These are phyloP conservation scores for Blumeriella jaapii DNA, from an alignment of 2,329 filamentous ascomycete genomes.

Conservation along the genomic window DNA sequence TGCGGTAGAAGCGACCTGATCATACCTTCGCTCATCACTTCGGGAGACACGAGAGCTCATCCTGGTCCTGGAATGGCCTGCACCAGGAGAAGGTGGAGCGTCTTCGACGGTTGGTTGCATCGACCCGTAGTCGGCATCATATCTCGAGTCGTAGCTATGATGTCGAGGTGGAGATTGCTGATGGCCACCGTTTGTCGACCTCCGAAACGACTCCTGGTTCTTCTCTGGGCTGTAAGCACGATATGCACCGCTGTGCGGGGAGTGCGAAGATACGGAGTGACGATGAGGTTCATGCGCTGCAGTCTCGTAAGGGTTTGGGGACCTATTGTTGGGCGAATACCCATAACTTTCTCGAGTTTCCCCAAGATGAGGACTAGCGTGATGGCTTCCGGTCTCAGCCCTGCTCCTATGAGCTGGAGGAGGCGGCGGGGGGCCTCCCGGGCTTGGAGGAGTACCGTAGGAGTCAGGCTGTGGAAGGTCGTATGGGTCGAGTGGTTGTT, in stretches of 20 bases:
- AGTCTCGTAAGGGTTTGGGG: slow-evolving; percentile 14
- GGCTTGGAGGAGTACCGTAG: slow-evolving; percentile 24
- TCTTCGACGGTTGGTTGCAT: slow-evolving; percentile 38
- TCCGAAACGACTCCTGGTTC: slow-evolving; percentile 19
- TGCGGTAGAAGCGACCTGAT: slow-evolving; percentile 23
- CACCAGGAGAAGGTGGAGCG: slow-evolving; percentile 25
- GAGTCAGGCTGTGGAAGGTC: slow-evolving; percentile 22
- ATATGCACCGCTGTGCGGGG: slow-evolving; percentile 20
- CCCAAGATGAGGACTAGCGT: slow-evolving; percentile 18
- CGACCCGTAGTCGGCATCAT: slow-evolving; percentile 30
- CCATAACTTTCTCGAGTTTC: slow-evolving; percentile 18
- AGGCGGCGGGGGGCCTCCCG: slow-evolving; percentile 26
- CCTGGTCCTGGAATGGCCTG: slow-evolving; percentile 12
- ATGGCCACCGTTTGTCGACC: slow-evolving; percentile 15
- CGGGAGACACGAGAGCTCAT: slow-evolving; percentile 14
- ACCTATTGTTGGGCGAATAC: slow-evolving; percentile 12
- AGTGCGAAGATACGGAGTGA: slow-evolving; percentile 19
- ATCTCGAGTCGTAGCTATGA: slow-evolving; percentile 27
- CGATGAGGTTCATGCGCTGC: slow-evolving; percentile 17
- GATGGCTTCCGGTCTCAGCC: slow-evolving; percentile 15
- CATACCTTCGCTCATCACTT: slow-evolving; percentile 19
- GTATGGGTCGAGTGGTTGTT: slow-evolving; percentile 16
- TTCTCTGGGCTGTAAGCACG: slow-evolving; percentile 21
- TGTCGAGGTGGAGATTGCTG: slow-evolving; percentile 25
- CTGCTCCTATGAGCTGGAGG: slow-evolving; percentile 25